Conservation (phyloP, 352 stramenopile species). For the Blastocystis sp. region DNA sequence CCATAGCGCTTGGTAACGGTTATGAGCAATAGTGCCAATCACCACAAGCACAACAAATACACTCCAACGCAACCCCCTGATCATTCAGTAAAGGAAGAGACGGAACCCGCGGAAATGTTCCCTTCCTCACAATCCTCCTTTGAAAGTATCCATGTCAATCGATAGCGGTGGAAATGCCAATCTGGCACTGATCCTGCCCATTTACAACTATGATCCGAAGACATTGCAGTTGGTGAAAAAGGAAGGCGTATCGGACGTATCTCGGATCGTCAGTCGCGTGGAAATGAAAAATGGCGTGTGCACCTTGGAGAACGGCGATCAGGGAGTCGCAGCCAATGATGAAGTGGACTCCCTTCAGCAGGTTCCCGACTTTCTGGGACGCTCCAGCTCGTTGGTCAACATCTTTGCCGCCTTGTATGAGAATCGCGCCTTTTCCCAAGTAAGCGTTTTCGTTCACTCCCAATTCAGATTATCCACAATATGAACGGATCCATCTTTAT, state of each 20-base stretch:
- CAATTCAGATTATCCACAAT: conserved; percentile 5
- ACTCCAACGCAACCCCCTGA: too few species aligned
- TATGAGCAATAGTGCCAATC: too few species aligned
- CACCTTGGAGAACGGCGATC: background rate
- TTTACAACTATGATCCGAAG: background rate
- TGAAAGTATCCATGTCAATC: too few species aligned
- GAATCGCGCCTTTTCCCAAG: conserved; percentile 5
- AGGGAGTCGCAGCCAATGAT: background rate
- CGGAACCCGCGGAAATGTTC: too few species aligned
- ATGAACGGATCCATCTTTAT: background rate
- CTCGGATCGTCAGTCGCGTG: background rate
- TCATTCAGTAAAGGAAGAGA: too few species aligned
- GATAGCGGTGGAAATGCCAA: background rate
- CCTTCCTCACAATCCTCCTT: too few species aligned
- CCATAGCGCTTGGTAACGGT: too few species aligned
- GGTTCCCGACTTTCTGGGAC: conserved; percentile 1
- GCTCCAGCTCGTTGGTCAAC: background rate
- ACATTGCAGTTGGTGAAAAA: background rate
- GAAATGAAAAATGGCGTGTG: background rate
- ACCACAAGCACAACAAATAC: too few species aligned
- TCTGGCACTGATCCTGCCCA: conserved; percentile 11
- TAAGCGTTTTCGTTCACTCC: background rate
- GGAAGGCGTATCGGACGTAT: background rate
- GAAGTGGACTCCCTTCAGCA: background rate
- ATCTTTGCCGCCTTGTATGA: conserved; percentile 22